Conservation (phyloP, 140 eudicot species). For the Senecio squalidus region DNA sequence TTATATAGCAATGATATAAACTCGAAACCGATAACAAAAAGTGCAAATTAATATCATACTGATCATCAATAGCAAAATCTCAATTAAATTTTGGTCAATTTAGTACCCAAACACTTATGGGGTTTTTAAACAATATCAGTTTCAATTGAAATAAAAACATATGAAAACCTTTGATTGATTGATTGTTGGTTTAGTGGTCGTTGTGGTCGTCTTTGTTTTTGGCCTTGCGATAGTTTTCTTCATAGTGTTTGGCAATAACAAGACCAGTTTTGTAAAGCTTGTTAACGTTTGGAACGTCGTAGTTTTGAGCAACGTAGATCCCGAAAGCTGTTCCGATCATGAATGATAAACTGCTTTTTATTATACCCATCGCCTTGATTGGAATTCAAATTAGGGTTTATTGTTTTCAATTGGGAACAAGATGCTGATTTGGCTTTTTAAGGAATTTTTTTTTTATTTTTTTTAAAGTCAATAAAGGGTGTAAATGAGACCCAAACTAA, state of each 20-base stretch:
- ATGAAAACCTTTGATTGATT: neutral
- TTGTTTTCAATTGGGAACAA: too few species aligned
- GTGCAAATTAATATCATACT: too few species aligned
- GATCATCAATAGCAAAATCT: too few species aligned
- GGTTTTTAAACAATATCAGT: neutral
- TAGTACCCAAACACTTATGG: too few species aligned
- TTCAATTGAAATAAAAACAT: neutral
- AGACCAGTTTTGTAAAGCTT: conserved; percentile 51
- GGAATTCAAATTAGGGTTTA: too few species aligned
- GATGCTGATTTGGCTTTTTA: neutral
- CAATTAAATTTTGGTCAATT: too few species aligned
- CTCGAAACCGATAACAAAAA: too few species aligned
- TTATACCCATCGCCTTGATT: conserved; percentile 74
- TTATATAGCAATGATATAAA: too few species aligned
- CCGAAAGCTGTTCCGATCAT: conserved; percentile 64
- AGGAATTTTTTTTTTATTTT: neutral
- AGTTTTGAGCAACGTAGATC: conserved; percentile 72
- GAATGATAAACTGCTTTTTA: conserved; percentile 47
- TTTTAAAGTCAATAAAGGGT: too few species aligned
- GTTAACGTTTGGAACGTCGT: conserved; percentile 58
- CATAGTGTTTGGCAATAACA: conserved; percentile 47
- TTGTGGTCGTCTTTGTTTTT: conserved; percentile 34
- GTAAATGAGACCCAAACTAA: too few species aligned
- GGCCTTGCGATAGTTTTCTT: conserved; percentile 67
- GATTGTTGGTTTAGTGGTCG: neutral